Base-by-base conservation (phyloP, 305 asterid species). In the Fraxinus latifolia region DNA sequence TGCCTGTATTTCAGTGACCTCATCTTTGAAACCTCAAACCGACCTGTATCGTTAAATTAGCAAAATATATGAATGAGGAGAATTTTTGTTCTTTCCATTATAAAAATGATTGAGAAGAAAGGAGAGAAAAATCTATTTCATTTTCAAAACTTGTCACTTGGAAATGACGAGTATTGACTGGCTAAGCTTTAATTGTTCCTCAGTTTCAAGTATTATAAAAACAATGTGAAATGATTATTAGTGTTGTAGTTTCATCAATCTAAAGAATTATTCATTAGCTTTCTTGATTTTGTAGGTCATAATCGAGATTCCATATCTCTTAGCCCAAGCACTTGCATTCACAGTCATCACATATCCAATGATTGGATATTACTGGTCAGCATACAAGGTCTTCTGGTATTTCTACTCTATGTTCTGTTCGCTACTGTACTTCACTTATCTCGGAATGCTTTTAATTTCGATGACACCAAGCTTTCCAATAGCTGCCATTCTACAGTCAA, bases 271-370 rank as follows among this genome's bases (percentile, higher is more conserved):
- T 71, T 31, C 25, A 71, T 0, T 11, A 31, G 5, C 21, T 31
- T 3, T 2, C 72, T 29, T 80, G 34, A 58, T 81, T 76, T 82
- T 86, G 82, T 47, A 92, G 96, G 91, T 90, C 37, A 72, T 81
- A 21, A 82, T 92, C 39, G 96, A 92, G 91, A 76, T 91, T 32
- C 93, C 96, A 0, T 91, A 88, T 82, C 80, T 89, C 83, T 85
- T 91, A 9, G 84, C 85, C 42, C 91, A 87, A 82, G 44, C 91
- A 72, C 37, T 92, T 60, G 77, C 79, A 21, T 88, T 83, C 78
- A 87, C 92, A 14, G 83, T 74, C 33, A 89, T 88, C 65, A 90
- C 96, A 34, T 92, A 92, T 87, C 94, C 93, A 1, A 90, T 92
- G 93, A 90, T 92, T 3, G 96, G 94, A 44, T 90, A 88, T 77